Evolutionary conservation across 345 rosid species (phyloP).

Genomic region (Acer negundo): DNA sequence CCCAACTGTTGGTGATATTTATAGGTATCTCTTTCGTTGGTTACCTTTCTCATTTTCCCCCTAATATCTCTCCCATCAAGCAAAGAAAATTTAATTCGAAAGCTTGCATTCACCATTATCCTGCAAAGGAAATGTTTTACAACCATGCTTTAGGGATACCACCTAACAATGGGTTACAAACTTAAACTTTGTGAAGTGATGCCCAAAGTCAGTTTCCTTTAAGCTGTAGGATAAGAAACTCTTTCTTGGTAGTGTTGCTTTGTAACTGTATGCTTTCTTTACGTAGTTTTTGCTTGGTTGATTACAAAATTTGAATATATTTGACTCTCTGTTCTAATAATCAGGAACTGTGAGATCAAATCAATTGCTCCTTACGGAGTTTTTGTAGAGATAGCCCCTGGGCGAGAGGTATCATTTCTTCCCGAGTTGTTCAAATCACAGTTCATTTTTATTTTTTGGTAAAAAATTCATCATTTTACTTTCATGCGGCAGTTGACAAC

Average conservation of each 20-base stretch:
- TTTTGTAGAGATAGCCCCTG: conserved; percentile 96
- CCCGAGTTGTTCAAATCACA: not conserved
- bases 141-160: not conserved
- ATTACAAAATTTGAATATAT: conserved; percentile 1
- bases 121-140: not conserved
- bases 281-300: conserved; percentile 13
- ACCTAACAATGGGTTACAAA: not conserved
- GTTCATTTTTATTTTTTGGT: not conserved
- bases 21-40: conserved; percentile 46
- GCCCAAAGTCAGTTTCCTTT: not conserved
- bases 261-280: conserved; percentile 6
- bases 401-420: conserved; percentile 73
- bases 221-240: conserved; percentile 7
- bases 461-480: not conserved
- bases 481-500: not conserved
- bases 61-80: not conserved
- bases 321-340: conserved; percentile 23
- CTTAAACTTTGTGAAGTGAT: not conserved
- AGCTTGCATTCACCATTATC: not conserved
- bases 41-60: not conserved
- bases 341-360: conserved; percentile 93
- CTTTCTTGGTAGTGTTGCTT: conserved; percentile 3
- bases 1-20: conserved; percentile 85
- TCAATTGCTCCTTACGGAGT: conserved; percentile 86
- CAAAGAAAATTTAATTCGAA: not conserved